phyloP scores from a whole-genome alignment of 176 grass and related monocot genomes.

The Oryza glumipatula region DNA sequence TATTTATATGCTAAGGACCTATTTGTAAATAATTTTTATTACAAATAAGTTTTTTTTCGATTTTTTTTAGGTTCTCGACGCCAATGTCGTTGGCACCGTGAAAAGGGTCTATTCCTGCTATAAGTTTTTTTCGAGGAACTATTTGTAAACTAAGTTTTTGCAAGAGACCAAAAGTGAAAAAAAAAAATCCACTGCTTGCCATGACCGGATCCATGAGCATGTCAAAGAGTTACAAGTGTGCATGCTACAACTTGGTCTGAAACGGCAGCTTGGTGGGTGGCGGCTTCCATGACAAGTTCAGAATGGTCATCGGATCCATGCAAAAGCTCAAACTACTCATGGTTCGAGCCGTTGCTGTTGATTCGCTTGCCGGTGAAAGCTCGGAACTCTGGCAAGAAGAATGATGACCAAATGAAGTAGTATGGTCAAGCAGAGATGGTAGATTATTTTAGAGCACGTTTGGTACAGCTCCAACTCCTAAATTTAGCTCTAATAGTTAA shows the following conservation, averaged over 20 bases:
- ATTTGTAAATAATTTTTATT: no score
- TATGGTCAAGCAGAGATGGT: background rate
- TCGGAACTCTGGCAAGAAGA: background rate
- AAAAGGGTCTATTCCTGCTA: no score
- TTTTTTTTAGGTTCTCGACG: no score
- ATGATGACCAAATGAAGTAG: background rate
- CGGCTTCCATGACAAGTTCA: constrained; percentile 5
- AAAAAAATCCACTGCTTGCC: no score
- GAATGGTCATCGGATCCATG: constrained; percentile 7
- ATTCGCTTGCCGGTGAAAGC: background rate
- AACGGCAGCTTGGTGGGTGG: background rate
- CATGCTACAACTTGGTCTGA: constrained; percentile 1
- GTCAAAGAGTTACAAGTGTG: background rate
- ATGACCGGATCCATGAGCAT: background rate
- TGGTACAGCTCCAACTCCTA: no score
- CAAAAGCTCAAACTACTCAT: constrained; percentile 6
- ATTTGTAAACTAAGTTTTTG: no score
- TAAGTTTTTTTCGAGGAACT: no score
- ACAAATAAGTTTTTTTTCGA: no score
- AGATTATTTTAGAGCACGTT: background rate
- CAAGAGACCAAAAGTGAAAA: no score
- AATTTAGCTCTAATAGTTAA: no score
- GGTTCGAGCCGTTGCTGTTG: background rate
- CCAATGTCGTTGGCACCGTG: no score
- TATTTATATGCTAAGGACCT: no score